phyloP scores from a whole-genome alignment of 129 eudicot species.

The Cynara cardunculus region DNA sequence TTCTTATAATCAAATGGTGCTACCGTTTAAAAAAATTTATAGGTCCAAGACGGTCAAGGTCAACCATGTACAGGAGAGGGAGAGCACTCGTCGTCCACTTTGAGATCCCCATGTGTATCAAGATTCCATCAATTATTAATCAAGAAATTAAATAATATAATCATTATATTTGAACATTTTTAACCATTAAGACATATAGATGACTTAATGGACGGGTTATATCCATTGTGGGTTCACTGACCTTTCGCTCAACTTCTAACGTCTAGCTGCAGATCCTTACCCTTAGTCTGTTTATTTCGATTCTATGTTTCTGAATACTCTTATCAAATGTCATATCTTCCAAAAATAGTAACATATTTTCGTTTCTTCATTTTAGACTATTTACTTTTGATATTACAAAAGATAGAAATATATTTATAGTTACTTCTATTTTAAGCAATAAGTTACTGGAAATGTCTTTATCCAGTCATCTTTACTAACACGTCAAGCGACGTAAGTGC shows the following conservation, averaged over 20 bases:
- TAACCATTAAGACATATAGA: not conserved
- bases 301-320: not conserved
- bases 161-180: not conserved
- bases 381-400: too few species aligned
- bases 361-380: not conserved
- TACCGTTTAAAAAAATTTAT: too few species aligned
- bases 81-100: not conserved
- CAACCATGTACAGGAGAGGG: not conserved
- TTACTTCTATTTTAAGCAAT: too few species aligned
- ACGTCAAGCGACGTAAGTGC: too few species aligned
- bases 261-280: not conserved
- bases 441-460: not conserved
- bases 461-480: too few species aligned
- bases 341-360: not conserved
- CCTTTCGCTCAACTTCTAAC: not conserved
- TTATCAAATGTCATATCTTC: not conserved
- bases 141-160: too few species aligned
- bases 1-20: too few species aligned
- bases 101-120: not conserved
- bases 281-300: too few species aligned
- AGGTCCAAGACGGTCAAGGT: not conserved
- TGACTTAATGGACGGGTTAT: too few species aligned
- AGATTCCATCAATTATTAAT: not conserved
- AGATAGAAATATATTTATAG: too few species aligned
- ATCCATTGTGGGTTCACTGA: too few species aligned